Evolutionary conservation across 768 basidiomycete species (phyloP).

Genomic region (Lactifluus echinatus): DNA sequence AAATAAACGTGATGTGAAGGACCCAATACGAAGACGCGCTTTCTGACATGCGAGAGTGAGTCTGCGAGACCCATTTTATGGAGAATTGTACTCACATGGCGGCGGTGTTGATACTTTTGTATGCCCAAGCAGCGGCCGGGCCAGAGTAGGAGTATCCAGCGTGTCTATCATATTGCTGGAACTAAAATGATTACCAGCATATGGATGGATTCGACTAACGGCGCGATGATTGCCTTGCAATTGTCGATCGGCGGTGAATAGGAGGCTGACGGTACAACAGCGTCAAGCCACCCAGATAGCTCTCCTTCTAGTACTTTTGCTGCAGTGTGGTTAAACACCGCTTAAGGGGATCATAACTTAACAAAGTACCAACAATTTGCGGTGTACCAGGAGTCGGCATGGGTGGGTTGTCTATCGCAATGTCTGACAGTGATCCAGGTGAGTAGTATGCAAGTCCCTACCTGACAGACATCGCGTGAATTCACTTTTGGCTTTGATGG

Average conservation of each 20-base stretch:
- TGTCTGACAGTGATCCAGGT: background rate
- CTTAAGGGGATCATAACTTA: background rate
- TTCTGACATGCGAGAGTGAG: slow-evolving; percentile 37
- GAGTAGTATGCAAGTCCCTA: slow-evolving; percentile 3
- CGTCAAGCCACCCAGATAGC: slow-evolving; percentile 53
- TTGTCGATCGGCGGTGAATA: slow-evolving; percentile 60
- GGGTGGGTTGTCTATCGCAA: slow-evolving; percentile 50
- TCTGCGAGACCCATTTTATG: background rate
- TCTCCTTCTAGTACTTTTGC: slow-evolving; percentile 50
- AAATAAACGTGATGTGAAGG: slow-evolving; percentile 93
- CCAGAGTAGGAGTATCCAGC: slow-evolving; percentile 96
- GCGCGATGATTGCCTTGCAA: slow-evolving; percentile 87
- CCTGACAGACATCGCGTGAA: slow-evolving; percentile 8
- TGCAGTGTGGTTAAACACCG: slow-evolving; percentile 25
- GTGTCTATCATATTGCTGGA: slow-evolving; percentile 47
- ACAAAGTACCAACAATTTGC: slow-evolving; percentile 40
- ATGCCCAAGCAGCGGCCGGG: slow-evolving; percentile 92
- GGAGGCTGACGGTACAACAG: slow-evolving; percentile 42
- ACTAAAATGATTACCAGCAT: background rate
- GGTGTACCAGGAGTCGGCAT: slow-evolving; percentile 90
- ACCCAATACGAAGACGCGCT: slow-evolving; percentile 88
- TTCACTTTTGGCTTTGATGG: background rate
- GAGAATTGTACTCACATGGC: slow-evolving; percentile 54
- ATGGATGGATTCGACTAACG: slow-evolving; percentile 46
- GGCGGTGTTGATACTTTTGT: slow-evolving; percentile 74